A percentile compares a stretch with the other conserved stretches of the same genome.
phyloP scores from a whole-genome alignment of 75 land plant genomes.

The Picea glauca region DNA sequence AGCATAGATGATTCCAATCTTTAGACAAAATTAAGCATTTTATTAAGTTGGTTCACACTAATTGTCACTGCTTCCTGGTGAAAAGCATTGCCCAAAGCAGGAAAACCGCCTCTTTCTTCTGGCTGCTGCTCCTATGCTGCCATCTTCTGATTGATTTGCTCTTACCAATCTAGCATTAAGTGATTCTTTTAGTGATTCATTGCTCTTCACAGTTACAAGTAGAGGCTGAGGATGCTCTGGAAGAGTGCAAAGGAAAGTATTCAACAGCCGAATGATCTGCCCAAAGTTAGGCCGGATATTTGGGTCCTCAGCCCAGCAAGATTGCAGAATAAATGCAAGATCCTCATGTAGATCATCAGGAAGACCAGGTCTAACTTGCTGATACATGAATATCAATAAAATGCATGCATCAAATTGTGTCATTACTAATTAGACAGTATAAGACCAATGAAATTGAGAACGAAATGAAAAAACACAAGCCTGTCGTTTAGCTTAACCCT shows the following conservation, averaged over 20 bases:
- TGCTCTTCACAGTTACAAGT: constrained; percentile 7
- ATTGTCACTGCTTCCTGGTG: not conserved
- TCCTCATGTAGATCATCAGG: constrained; percentile 62
- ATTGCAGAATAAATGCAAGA: constrained; percentile 74
- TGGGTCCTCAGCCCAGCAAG: constrained; percentile 98
- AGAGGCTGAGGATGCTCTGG: constrained; percentile 31
- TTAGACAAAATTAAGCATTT: not conserved
- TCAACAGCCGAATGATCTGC: constrained; percentile 83
- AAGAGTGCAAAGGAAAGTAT: constrained; percentile 61
- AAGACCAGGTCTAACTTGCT: constrained; percentile 71
- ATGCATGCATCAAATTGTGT: not conserved
- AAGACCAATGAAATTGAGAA: not conserved
- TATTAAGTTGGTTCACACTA: not conserved
- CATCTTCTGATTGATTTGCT: constrained; percentile 7
- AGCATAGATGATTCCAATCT: not conserved
- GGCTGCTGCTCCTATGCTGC: constrained; percentile 3
- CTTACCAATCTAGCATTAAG: not conserved
- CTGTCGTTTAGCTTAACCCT: not conserved
- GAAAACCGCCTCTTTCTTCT: constrained; percentile 8
- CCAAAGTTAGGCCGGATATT: constrained; percentile 75
- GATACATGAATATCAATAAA: constrained; percentile 2
- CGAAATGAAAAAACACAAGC: not conserved
- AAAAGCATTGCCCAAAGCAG: constrained; percentile 10
- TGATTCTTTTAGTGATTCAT: constrained; percentile 6
- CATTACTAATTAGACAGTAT: not conserved